These are phyloP conservation scores for Pichia membranifaciens DNA, from an alignment of 805 yeast genomes.

Conservation along the genomic window DNA sequence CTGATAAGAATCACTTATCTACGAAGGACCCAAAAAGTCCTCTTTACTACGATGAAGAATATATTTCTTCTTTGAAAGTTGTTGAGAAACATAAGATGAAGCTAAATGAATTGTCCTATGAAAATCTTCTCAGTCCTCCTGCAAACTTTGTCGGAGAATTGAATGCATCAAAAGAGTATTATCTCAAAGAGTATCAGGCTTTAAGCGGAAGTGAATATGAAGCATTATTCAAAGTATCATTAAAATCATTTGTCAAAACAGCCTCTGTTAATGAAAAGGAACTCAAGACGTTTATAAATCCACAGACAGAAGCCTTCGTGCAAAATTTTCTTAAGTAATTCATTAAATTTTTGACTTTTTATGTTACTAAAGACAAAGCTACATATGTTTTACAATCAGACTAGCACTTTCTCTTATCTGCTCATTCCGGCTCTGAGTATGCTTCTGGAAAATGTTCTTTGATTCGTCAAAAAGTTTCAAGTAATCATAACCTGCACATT, in stretches of 20 bases:
- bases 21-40: constrained; percentile 11
- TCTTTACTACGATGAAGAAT: constrained; percentile 36
- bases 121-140: constrained; percentile 13
- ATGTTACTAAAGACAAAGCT: neutral
- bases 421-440: constrained; percentile 1
- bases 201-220: constrained; percentile 10
- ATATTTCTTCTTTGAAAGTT: constrained; percentile 19
- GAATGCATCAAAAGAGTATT: constrained; percentile 1
- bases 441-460: neutral
- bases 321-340: constrained; percentile 13
- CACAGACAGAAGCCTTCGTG: constrained; percentile 24
- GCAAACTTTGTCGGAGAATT: constrained; percentile 17
- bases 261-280: constrained; percentile 16
- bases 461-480: neutral
- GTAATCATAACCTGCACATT: neutral
- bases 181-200: constrained; percentile 2
- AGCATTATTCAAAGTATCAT: constrained; percentile 15
- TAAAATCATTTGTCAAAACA: constrained; percentile 19
- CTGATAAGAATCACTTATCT: constrained; percentile 20
- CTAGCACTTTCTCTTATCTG: constrained; percentile 1
- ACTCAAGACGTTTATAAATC: constrained; percentile 20
- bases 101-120: constrained; percentile 12
- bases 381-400: neutral
- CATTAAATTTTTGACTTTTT: neutral
- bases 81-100: constrained; percentile 16